These are phyloP conservation scores for Arachnomyces sp. DNA, from an alignment of 2,329 filamentous ascomycete species.

Conservation along the genomic window DNA sequence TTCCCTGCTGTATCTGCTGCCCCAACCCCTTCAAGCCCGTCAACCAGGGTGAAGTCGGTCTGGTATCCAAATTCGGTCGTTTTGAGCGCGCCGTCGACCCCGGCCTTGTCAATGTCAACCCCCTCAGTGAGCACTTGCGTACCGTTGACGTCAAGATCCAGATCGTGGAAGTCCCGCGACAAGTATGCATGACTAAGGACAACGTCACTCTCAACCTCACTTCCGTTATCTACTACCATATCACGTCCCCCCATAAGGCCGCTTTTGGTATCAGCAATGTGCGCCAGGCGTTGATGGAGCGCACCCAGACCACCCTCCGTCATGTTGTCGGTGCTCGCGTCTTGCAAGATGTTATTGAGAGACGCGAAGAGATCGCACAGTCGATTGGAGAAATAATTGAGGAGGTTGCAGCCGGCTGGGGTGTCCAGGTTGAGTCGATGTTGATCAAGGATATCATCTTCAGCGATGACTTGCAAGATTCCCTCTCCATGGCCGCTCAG, in stretches of 20 bases:
- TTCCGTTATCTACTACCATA: slow-evolving; percentile 98
- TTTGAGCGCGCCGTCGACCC: slow-evolving; percentile 96
- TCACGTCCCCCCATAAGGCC: slow-evolving; percentile 88
- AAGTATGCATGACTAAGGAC: slow-evolving; percentile 99
- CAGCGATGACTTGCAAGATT: slow-evolving; percentile 89
- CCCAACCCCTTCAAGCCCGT: slow-evolving; percentile 96
- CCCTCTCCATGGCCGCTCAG: slow-evolving; percentile 95
- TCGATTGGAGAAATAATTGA: slow-evolving; percentile 97
- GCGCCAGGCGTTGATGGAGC: slow-evolving; percentile 90
- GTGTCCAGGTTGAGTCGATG: slow-evolving; percentile 95
- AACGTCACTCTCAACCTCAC: slow-evolving; percentile 92
- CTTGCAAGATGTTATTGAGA: slow-evolving; percentile 95
- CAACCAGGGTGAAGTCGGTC: slow-evolving; percentile 82
- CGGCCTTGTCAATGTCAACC: slow-evolving; percentile 95
- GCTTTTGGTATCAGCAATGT: slow-evolving; percentile 95
- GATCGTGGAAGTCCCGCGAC: slow-evolving; percentile 89
- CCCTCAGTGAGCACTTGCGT: slow-evolving; percentile 77
- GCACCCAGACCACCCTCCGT: slow-evolving; percentile 92
- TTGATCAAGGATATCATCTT: slow-evolving; percentile 99
- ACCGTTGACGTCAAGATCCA: slow-evolving; percentile 99
- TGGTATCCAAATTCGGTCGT: slow-evolving; percentile 87
- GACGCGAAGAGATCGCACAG: slow-evolving; percentile 90
- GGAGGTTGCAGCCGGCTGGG: slow-evolving; percentile 88
- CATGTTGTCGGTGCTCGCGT: slow-evolving; percentile 94
- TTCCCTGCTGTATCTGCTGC: slow-evolving; percentile 85